Base-by-base conservation (phyloP, 345 rosid genomes). In the Angophora floribunda region DNA sequence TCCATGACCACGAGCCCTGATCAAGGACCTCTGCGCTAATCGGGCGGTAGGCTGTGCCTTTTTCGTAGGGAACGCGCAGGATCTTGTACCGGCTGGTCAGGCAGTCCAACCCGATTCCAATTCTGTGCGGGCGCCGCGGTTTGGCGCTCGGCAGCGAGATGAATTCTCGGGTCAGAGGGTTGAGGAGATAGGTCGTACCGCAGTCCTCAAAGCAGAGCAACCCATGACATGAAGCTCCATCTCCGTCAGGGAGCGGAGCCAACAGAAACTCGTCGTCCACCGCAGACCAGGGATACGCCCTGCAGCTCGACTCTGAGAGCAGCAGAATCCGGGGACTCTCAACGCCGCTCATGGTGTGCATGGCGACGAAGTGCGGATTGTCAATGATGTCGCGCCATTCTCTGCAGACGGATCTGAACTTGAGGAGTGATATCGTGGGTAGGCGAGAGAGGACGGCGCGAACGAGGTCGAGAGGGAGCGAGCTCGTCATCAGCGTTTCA, bases 201-300 rank as follows among this genome's bases (percentile, higher is more conserved):
- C 4, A 3, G 36, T 28, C 30, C 15, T 47, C 51, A 10, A 82
- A 47, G 53, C 14, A 45, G 30, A 82, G 6, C 57, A 85, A 4
- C 44, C 59, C 86, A 16, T 85, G 41, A 51, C 61, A 30, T 3
- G 45, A n/a, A 51, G 36, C 86, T 55, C 57, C 17, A 30, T 9
- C 12, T 11, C 2, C 28, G 3, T n/a, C 7, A 0, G 61, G 30
- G 19, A 15, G 32, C 28, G 2, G n/a, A 85, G 59, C 13, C 86
- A 0, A 5, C 41, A 51, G 41, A 61, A n/a, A 15, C 15, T 51
- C 61, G 2, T 51, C 86, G 6, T 84, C 86, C 16, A 50, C 41
- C 44, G 7, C 3, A 36, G 26, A 50, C 30, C 36, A 19, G 13
- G 9, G 10, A 0, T 26, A 0, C 61, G 21, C 61, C 61, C 61